Base-by-base conservation (phyloP, 352 stramenopile genomes). In the Pythium utonaiense region DNA sequence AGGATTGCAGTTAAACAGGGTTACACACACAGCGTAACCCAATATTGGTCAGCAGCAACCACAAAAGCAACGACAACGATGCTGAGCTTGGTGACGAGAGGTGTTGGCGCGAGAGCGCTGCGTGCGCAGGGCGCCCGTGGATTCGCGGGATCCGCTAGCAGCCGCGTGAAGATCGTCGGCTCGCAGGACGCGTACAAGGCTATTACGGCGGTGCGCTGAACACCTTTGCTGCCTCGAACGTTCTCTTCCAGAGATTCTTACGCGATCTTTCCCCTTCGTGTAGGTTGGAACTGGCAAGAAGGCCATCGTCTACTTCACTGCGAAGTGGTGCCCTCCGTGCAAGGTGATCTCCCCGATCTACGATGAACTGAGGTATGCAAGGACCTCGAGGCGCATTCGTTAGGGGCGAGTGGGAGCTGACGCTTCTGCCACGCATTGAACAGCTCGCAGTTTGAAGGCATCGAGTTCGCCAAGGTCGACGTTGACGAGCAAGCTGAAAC, bases 261-360 rank as follows among this genome's bases (percentile, higher is more conserved):
- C 13, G 22, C 6, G 44, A 51, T 51, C 44, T 51, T 51, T 33
- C 10, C 17, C 45, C 3, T 51, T 30, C 28, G 19, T 62, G 40
- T 48, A 91, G 84, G 55, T 83, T 27, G 84, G 82, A 44, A 83
- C 66, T 17, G 79, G 71, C 7, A 69, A 76, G 59, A 92, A 92
- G 56, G 67, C 82, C 10, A 80, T 97, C 45, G 86, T 96, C 47
- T 95, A 97, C 71, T 97, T 96, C 60, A 94, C 80, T 41, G 87
- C 89, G 24, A 88, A 83, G 68, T 97, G 89, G 89, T 97, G 89
- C 53, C 80, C 81, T n/a, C 89, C 89, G 10, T 97, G 89, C 83
- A 96, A 96, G 70, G 85, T 95, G 69, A 96, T 97, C 60, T 83
- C 78, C 7, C 89, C 89, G 9, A 88, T 93, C 60, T 96, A 89